Conservation (phyloP, 192 early-diverging fungal species). For the Coemansia biformis region DNA sequence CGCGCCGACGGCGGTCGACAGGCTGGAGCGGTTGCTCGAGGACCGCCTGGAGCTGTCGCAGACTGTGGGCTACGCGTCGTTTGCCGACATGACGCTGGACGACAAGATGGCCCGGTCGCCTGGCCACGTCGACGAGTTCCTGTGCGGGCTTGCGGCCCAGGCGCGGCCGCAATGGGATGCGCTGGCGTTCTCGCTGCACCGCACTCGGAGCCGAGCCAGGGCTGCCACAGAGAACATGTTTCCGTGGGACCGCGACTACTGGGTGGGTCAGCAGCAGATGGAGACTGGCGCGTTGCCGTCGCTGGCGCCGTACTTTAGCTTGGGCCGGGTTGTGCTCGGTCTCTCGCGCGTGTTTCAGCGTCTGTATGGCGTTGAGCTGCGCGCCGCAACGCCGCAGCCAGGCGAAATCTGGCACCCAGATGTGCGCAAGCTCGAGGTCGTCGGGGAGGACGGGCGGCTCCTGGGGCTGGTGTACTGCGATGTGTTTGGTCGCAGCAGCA, state of each 20-base stretch:
- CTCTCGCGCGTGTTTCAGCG: constrained; percentile 77
- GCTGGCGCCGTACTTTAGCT: constrained; percentile 74
- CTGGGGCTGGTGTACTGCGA: constrained; percentile 95
- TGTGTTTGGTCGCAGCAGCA: constrained; percentile 70
- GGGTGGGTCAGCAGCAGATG: constrained; percentile 51
- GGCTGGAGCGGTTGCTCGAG: constrained; percentile 70
- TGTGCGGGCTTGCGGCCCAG: constrained; percentile 61
- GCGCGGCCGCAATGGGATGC: constrained; percentile 54
- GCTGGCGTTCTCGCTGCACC: constrained; percentile 51
- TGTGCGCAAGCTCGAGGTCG: constrained; percentile 83
- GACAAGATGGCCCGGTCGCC: constrained; percentile 93
- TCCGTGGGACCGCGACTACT: constrained; percentile 83
- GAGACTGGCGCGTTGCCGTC: constrained; percentile 42
- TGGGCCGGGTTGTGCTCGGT: constrained; percentile 82
- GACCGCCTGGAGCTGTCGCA: constrained; percentile 68
- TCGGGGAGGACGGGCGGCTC: constrained; percentile 80
- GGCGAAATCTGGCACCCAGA: constrained; percentile 91
- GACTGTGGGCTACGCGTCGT: constrained; percentile 73
- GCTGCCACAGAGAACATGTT: constrained; percentile 19
- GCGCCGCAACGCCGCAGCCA: constrained; percentile 58
- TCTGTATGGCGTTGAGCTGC: constrained; percentile 83
- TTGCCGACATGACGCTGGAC: constrained; percentile 75
- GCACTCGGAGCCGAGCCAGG: constrained; percentile 5
- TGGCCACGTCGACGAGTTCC: constrained; percentile 78
- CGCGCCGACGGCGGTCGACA: constrained; percentile 54